Base-by-base conservation (phyloP, 768 basidiomycete genomes). In the Amanita polypyramis region DNA sequence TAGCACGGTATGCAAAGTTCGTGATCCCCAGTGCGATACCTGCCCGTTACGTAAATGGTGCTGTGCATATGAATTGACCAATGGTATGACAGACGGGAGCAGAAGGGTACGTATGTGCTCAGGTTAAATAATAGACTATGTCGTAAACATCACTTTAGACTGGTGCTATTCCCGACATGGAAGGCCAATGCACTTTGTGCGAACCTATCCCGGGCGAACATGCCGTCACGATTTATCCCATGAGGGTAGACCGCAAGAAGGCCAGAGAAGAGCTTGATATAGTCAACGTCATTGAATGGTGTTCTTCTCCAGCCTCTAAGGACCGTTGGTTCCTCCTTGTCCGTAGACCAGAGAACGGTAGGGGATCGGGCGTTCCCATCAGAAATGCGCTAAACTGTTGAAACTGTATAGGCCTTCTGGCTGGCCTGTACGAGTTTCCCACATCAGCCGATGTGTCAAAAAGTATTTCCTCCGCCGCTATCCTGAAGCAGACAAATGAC, bases 371-470 rank as follows among this genome's bases (percentile, higher is more conserved):
- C 53, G 43, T 52, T 20, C 48, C 44, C 49, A 45, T 48, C 47
- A 23, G 52, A 42, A 40, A 38, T 39, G 39, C 34, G 41, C 41
- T 17, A 45, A 15, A 19, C 43, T 49, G 30, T 34, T 38, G 17
- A 50, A 32, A 38, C 8, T 15, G 29, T 37, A 45, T 51, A 96
- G 94, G 94, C 19, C 80, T 97, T 39, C 70, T 97, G 45, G 94
- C 90, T 15, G 91, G 94, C 8, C 67, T 97, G 35, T 81, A 83
- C 60, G 92, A 97, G 58, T 93, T 93, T 66, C 88, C 91, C 47
- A 77, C 86, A 17, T 63, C 66, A 33, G 60, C 75, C 47, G 71
- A 83, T 59, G 71, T 85, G 49, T 59, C 72, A 34, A 65, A 63
- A 56, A 63, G 69, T 38, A 66, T 70, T 8, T 66, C 70, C 61